Evolutionary conservation across 495 filamentous ascomycete species (phyloP).

Genomic region (Trichoderma asperelloides): DNA sequence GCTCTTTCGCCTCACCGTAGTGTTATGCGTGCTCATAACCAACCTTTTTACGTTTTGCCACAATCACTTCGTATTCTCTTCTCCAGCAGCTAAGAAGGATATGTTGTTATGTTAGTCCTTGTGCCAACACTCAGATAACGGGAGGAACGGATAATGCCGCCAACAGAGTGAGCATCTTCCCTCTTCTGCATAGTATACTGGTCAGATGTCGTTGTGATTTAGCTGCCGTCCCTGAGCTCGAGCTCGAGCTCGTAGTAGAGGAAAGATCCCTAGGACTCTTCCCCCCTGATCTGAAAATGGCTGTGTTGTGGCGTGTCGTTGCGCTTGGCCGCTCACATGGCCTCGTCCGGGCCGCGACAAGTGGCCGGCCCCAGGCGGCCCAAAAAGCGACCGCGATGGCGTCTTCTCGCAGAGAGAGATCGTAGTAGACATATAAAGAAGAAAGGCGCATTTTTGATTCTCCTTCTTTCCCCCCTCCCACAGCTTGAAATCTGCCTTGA

Average conservation of each 20-base stretch:
- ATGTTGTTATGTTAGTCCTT: background rate
- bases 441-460: background rate
- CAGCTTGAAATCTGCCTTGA: background rate
- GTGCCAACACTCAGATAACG: background rate
- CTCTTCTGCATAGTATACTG: background rate
- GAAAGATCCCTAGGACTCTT: background rate
- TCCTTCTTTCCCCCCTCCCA: background rate
- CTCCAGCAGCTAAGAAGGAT: background rate
- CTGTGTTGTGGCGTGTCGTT: constrained; percentile 1
- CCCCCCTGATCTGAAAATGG: background rate
- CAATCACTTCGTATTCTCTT: background rate
- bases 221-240: background rate
- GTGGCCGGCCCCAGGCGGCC: background rate
- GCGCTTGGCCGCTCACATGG: background rate
- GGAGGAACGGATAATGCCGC: constrained; percentile 3
- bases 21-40: too few species aligned
- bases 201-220: background rate
- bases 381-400: background rate
- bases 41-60: too few species aligned
- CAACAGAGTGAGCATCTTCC: background rate
- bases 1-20: background rate
- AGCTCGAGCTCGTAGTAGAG: background rate
- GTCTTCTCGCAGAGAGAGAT: background rate
- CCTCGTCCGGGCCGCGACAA: background rate
- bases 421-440: background rate